Evolutionary conservation across 2,329 filamentous ascomycete genomes (phyloP), one percentile per base, ranked within the genome.

Genomic region (Neoscytalidium dimidiatum): DNA sequence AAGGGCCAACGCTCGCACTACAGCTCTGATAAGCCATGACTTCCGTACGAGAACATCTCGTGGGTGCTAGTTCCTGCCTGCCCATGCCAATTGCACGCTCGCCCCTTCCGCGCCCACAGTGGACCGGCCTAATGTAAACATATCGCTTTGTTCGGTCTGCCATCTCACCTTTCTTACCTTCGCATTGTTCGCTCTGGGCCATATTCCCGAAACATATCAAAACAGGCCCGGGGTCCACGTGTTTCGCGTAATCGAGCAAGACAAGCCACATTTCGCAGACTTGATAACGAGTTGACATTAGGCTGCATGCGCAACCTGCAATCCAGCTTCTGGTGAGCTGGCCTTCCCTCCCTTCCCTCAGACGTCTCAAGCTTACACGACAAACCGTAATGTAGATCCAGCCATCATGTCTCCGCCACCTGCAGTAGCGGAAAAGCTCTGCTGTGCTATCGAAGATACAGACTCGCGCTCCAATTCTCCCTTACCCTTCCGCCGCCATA

Each of bases 141-240:
- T 26, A 6, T 4, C 26, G 8, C 35, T 44, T 35, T 46, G 41
- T 23, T 23, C 4, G 28, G 17, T 14, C 13, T 31, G 19, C 19
- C 38, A 46, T 41, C 74, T 3, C 66, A 67, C 17, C 68, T 66
- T 62, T 74, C 73, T 13, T 70, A 67, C 26, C 73, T 73, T 66
- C 75, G 72, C 28, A 76, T 71, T 64, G 68, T 70, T 29, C 70
- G 68, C 23, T 72, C 72, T 7, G 72, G 56, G 17, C 33, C 56
- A 31, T 60, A 60, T 60, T 33, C 56, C n/a, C 56, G 6, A 60
- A 23, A 46, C 56, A 60, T 60, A 38, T 46, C 56, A 58, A 26
- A 21, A 33, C 23, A 9, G 26, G 17, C 29, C n/a, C 41, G 21
- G 4, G 4, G 17, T 33, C 26, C 28, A 23, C 53, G 14, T 3